Base-by-base conservation (phyloP, 1,284 basidiomycete species). In the Leccinum fuscescens region DNA sequence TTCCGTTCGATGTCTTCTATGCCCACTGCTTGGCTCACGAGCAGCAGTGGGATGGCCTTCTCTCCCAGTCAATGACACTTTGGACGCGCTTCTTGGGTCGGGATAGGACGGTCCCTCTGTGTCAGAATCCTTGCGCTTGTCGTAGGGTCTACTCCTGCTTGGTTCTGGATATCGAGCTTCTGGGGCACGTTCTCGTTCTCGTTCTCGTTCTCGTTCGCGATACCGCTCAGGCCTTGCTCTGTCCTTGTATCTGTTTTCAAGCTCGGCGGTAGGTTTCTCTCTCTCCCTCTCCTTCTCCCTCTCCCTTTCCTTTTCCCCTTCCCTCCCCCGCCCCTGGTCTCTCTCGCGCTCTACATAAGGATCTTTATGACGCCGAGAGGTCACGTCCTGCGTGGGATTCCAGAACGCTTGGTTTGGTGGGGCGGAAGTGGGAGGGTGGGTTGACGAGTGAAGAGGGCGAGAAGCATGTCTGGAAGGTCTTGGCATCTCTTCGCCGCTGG, bases 131-230 rank as follows among this genome's bases (percentile, higher is more conserved):
- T 74, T 76, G 54, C 70, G 72, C 56, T 31, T 70, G 29, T 74
- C 70, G 33, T 60, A 64, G 59, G 64, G 64, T 58, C 39, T 76
- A 39, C 54, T 59, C 62, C 55, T 68, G 53, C 50, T 57, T 29
- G 61, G 37, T 14, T 73, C 72, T 52, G 62, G 72, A 55, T 71
- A 50, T 29, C 65, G 73, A 49, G 42, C 54, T 2, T 73, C 72
- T 22, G 62, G 27, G 12, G 56, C 33, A 53, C 65, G 73, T 29
- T 75, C 74, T 9, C 69, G 73, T 15, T 70, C 67, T 11, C 65
- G 73, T 29, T 75, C 74, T 9, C 69, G 73, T 27, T 76, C 74
- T 1, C 69, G 74, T 49, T 76, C 74, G 54, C 71, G 72, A 61
- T 65, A 59, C 0, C 65, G 65, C n/a, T 73, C 74, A 3, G 64